A percentile compares a stretch with the other conserved stretches of the same genome.
phyloP scores from a whole-genome alignment of 2,329 filamentous ascomycete species.

The Plectosphaerella sp. region DNA sequence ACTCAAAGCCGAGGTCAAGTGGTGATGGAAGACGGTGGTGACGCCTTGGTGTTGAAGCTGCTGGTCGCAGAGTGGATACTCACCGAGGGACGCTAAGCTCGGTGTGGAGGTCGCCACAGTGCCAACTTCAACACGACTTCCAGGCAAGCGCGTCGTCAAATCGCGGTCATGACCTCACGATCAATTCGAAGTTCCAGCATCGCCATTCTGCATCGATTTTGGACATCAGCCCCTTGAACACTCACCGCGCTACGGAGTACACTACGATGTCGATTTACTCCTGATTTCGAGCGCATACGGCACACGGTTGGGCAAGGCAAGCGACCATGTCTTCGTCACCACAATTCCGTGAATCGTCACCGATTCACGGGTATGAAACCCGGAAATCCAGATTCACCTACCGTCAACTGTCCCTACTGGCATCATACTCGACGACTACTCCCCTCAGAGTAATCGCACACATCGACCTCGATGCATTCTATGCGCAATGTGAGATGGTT shows the following conservation, averaged over 20 bases:
- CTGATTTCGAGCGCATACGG: neutral
- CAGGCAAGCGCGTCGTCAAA: too few relatives aligned
- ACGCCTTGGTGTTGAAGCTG: too few relatives aligned
- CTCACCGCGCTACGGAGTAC: neutral
- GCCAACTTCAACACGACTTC: too few relatives aligned
- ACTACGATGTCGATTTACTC: neutral
- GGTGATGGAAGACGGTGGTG: too few relatives aligned
- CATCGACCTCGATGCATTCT: constrained; percentile 96
- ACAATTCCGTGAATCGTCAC: constrained; percentile 9
- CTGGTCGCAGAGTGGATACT: too few relatives aligned
- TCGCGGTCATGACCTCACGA: too few relatives aligned
- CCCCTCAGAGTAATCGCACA: constrained; percentile 86
- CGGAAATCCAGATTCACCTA: constrained; percentile 72
- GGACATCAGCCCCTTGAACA: neutral
- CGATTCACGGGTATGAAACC: constrained; percentile 3
- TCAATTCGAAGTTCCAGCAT: neutral
- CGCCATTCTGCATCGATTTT: neutral
- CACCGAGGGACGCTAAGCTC: too few relatives aligned
- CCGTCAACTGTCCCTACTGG: constrained; percentile 74
- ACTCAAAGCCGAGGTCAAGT: too few relatives aligned
- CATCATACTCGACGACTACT: constrained; percentile 63
- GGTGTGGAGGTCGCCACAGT: too few relatives aligned
- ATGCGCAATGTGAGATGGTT: constrained; percentile 93
- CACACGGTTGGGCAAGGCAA: neutral
- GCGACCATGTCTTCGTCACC: constrained; percentile 11